Base-by-base conservation (phyloP, 495 filamentous ascomycete genomes). In the Parmelia sp. region DNA sequence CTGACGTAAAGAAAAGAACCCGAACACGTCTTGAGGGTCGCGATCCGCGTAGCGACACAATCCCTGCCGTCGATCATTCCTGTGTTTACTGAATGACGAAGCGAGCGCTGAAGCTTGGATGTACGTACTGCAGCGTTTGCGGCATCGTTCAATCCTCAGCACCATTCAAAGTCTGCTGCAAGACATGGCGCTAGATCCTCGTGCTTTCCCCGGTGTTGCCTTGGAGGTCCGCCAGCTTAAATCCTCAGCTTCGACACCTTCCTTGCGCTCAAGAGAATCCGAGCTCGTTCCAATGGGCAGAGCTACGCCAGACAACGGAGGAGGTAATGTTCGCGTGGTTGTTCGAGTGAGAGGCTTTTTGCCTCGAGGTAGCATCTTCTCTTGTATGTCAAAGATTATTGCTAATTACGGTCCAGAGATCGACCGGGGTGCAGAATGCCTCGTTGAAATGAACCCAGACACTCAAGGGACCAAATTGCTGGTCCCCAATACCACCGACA, bases 261-360 rank as follows among this genome's bases (percentile, higher is more conserved):
- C 88, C 42, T 74, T 94, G 71, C 87, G 90, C 45, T 88, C 89
- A 17, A 78, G 88, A 69, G 87, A 92, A 72, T 82, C 84, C 37
- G 82, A 83, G 31, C 73, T 84, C 15, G 70, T 81, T n/a, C 65
- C 76, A 25, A 62, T 72, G 35, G 65, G 66, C 39, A 70, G 68
- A 64, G 72, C 66, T 31, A 71, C 71, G 11, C 63, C 66, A 7
- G 75, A 74, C 72, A 81, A 83, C 51, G 76, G 80, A 19, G 90
- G 87, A 42, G 92, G 90, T 19, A 97, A 97, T 79, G 93, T 98
- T 60, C 86, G 89, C 73, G 94, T 98, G 25, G 94, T 97, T 19
- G 94, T 98, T 69, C 80, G 94, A 67, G 92, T 96, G 61, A 82
- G 94, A 67, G 92, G 86, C 27, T 97, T 96, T 75, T 76, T 98